A percentile compares a stretch with the other conserved stretches of the same genome.
Conservation (phyloP, 2,329 filamentous ascomycete genomes). For the Claviceps maximensis region DNA sequence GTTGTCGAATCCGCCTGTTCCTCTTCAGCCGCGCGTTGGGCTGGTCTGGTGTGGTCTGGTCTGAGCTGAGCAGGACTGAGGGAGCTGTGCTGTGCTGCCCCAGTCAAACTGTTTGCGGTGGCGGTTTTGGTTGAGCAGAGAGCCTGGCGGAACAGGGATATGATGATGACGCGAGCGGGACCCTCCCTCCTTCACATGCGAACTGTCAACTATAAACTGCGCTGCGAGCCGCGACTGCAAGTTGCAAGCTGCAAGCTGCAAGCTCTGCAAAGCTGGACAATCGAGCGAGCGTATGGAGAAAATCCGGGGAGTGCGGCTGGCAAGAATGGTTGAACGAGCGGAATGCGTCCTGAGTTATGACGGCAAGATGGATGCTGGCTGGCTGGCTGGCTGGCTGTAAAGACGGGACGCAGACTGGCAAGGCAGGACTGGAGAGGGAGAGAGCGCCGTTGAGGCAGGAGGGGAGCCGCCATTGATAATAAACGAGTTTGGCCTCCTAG, state of each 20-base stretch:
- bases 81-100: background rate
- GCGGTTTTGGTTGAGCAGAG: background rate
- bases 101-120: background rate
- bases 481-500: too few species aligned
- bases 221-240: too few species aligned
- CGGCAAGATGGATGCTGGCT: too few species aligned
- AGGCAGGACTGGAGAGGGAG: background rate
- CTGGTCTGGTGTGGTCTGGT: background rate
- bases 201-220: too few species aligned
- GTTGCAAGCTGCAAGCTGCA: too few species aligned
- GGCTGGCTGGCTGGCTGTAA: too few species aligned
- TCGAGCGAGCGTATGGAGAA: background rate
- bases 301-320: background rate
- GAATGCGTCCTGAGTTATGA: background rate
- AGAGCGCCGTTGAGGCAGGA: background rate
- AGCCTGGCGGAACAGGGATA: background rate
- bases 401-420: too few species aligned
- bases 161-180: constrained; percentile 3
- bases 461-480: background rate
- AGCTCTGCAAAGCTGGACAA: too few species aligned
- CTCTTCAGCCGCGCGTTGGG: background rate
- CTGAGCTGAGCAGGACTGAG: background rate
- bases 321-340: background rate
- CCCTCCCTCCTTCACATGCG: background rate
- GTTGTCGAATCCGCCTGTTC: background rate